Evolutionary conservation across 2,329 filamentous ascomycete genomes (phyloP), one percentile per base, ranked within the genome.

Genomic region (Ilyonectria sp.): DNA sequence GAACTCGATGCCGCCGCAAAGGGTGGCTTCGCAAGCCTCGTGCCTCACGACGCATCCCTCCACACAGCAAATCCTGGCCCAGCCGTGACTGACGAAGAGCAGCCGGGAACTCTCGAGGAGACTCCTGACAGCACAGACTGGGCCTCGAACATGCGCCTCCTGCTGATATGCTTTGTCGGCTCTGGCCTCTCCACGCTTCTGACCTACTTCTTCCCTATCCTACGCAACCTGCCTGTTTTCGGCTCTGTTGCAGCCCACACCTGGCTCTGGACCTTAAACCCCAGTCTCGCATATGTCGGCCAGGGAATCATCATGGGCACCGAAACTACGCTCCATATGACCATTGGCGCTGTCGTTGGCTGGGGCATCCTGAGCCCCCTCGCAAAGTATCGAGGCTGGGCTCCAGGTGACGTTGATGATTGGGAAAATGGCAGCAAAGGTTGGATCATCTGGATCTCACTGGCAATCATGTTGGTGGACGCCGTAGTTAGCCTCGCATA

Each of bases 221-320:
- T 98, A 21, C 92, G 94, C 62, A 92, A 93, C 71, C 84, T 99
- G n/a, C 96, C 96, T 0, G 85, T 99, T 29, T 93, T 98, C 72
- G 96, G 96, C 0, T 82, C 87, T 0, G 82, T 87, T 2, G 88
- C 97, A 7, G 94, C 94, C 0, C 82, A 88, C 1, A 89, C 89
- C 2, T 99, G 95, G 95, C 87, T 98, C 1, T 99, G 96, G 96
- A 96, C 94, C 1, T 84, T 99, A 7, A 99, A 99, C 73, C 96
- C 96, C 0, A 98, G 94, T 52, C 92, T 97, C n/a, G 96, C 96
- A 2, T 99, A 99, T 79, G 91, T 98, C 29, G 96, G 96, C 0
- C 96, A 99, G 82, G 96, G 96, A 11, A 97, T 99, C 69, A 98
- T 99, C 76, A 99, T 99, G 96, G 96, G 96, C 0, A 93, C 95